Evolutionary conservation across 2,329 filamentous ascomycete species (phyloP).

Genomic region (Talaromyces atroroseus): DNA sequence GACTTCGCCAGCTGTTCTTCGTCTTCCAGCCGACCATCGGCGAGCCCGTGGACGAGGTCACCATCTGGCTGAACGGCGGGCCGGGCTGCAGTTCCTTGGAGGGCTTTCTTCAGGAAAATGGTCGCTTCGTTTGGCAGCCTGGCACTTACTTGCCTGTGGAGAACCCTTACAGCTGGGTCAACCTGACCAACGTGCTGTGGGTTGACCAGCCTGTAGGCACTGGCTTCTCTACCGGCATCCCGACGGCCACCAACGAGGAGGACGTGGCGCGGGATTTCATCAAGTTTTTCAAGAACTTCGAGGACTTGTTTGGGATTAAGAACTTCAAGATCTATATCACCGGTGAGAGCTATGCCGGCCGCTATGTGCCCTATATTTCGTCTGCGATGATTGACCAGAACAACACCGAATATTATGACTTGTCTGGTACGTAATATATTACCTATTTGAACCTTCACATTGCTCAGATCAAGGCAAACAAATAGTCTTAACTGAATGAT

Average conservation of each 20-base stretch:
- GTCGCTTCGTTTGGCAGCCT: constrained; percentile 65
- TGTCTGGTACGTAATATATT: constrained; percentile 53
- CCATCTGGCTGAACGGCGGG: constrained; percentile 49
- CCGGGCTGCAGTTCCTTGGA: constrained; percentile 56
- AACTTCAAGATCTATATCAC: constrained; percentile 68
- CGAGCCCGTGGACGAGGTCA: constrained; percentile 39
- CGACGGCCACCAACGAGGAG: constrained; percentile 60
- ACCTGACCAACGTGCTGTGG: constrained; percentile 72
- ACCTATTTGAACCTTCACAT: not conserved
- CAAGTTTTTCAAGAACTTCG: constrained; percentile 74
- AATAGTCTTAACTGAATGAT: too few relatives aligned
- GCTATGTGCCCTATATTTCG: constrained; percentile 67
- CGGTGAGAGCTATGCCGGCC: constrained; percentile 68
- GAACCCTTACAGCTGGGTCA: constrained; percentile 70
- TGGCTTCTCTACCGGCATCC: constrained; percentile 62
- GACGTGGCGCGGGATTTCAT: constrained; percentile 67
- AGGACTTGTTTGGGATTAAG: constrained; percentile 63
- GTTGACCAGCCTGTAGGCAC: constrained; percentile 49
- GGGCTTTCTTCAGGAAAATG: constrained; percentile 71
- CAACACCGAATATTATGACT: constrained; percentile 62
- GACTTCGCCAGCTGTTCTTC: constrained; percentile 43
- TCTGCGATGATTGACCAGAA: constrained; percentile 67
- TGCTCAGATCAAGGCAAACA: not conserved
- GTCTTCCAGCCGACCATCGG: constrained; percentile 45
- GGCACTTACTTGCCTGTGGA: constrained; percentile 61